Conservation (phyloP, 2,329 filamentous ascomycete species). For the Colletotrichum abscissum region DNA sequence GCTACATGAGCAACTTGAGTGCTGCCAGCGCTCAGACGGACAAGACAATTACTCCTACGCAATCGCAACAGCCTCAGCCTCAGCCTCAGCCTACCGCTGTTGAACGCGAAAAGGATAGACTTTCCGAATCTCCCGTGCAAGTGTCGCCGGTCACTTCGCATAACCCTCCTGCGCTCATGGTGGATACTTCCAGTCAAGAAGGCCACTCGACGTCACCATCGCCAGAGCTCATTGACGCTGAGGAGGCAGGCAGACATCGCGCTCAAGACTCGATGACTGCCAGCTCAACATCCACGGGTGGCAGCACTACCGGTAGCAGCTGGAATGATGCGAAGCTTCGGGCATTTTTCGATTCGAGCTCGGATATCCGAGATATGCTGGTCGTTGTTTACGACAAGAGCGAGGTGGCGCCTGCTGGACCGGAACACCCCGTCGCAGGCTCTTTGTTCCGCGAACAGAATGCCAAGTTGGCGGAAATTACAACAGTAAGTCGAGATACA, state of each 20-base stretch:
- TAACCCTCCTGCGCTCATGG: slow-evolving; percentile 74
- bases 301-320: slow-evolving; percentile 64
- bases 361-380: slow-evolving; percentile 89
- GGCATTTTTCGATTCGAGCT: slow-evolving; percentile 90
- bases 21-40: slow-evolving; percentile 46
- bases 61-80: slow-evolving; percentile 17
- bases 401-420: slow-evolving; percentile 80
- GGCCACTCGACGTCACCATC: slow-evolving; percentile 74
- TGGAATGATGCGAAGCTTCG: slow-evolving; percentile 92
- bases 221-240: slow-evolving; percentile 66
- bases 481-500: slow-evolving; percentile 65
- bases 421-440: slow-evolving; percentile 87
- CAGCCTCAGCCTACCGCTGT: slow-evolving; percentile 9
- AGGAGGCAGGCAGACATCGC: slow-evolving; percentile 50
- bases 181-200: slow-evolving; percentile 78
- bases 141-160: slow-evolving; percentile 66
- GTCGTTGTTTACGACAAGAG: slow-evolving; percentile 94
- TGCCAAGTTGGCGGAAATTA: slow-evolving; percentile 86
- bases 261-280: slow-evolving; percentile 62
- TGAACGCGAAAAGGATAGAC: slow-evolving; percentile 49
- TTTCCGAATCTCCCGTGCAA: slow-evolving; percentile 77
- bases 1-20: slow-evolving; percentile 47
- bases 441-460: slow-evolving; percentile 89
- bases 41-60: slow-evolving; percentile 42
- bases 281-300: slow-evolving; percentile 55